Conservation (phyloP, 169 alveolate genomes). For the Cryptosporidium parvum region DNA sequence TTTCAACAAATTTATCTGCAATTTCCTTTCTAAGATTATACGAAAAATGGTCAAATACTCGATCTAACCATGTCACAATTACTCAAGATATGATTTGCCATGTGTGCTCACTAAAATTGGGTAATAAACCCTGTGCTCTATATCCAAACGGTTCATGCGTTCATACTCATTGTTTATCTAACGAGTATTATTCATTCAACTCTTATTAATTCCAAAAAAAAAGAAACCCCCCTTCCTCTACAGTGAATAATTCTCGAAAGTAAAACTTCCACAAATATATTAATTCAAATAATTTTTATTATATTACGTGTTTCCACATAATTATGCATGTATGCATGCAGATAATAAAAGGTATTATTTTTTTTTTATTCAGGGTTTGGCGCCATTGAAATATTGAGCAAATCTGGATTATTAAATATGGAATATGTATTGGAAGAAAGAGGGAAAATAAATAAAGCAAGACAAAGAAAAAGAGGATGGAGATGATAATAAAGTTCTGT, state of each 20-base stretch:
- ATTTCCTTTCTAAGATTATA: constrained; percentile 49
- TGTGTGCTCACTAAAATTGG: constrained; percentile 60
- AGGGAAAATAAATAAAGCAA: not conserved
- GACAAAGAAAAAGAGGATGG: not conserved
- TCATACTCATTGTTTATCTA: constrained; percentile 58
- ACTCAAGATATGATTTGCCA: constrained; percentile 73
- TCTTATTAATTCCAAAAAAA: not conserved
- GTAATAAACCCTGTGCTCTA: constrained; percentile 59
- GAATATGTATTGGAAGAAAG: not conserved
- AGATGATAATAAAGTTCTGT: no score
- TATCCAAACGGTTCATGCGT: constrained; percentile 71
- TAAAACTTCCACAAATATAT: not conserved
- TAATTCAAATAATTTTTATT: no score
- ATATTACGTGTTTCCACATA: not conserved
- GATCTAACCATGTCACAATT: constrained; percentile 52
- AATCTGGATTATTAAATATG: not conserved
- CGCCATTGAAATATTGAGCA: not conserved
- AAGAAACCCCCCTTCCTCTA: not conserved
- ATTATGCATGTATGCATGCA: not conserved
- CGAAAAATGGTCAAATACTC: constrained; percentile 46
- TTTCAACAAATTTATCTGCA: constrained; percentile 52
- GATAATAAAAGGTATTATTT: not conserved
- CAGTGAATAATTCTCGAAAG: not conserved
- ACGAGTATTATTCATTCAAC: constrained; percentile 16
- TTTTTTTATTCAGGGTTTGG: not conserved